Evolutionary conservation across 768 basidiomycete species (phyloP).

Genomic region (Rhodosporidiobolus sp.): DNA sequence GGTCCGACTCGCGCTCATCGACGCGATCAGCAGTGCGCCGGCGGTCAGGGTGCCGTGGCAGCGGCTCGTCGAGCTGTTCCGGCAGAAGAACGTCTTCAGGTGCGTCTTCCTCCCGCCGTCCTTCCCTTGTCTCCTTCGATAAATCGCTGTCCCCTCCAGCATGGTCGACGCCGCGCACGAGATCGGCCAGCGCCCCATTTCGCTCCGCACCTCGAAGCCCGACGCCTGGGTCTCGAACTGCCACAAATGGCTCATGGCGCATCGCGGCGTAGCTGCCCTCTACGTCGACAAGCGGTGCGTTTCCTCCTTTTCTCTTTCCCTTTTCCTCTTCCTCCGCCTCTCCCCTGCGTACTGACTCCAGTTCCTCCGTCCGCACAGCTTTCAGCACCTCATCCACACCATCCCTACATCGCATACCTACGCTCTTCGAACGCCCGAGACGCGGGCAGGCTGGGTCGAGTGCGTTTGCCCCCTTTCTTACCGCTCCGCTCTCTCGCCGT

Average conservation of each 20-base stretch:
- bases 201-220: conserved; percentile 44
- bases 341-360: too few relatives aligned
- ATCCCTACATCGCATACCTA: conserved; percentile 26
- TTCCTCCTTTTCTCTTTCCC: neutral
- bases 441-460: neutral
- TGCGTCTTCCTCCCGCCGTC: neutral
- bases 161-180: conserved; percentile 52
- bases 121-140: neutral
- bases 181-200: conserved; percentile 49
- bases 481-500: neutral
- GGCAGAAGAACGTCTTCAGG: conserved; percentile 45
- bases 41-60: conserved; percentile 47
- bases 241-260: conserved; percentile 43
- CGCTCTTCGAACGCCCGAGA: neutral
- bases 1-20: conserved; percentile 47
- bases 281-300: conserved; percentile 35
- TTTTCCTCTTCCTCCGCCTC: neutral
- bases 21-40: conserved; percentile 49
- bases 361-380: too few relatives aligned
- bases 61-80: conserved; percentile 45
- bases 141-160: conserved; percentile 5
- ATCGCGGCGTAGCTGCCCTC: conserved; percentile 33
- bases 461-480: neutral
- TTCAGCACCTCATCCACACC: conserved; percentile 30
- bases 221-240: conserved; percentile 48